phyloP scores from a whole-genome alignment of 768 basidiomycete species.

The Lyophyllum semitale region DNA sequence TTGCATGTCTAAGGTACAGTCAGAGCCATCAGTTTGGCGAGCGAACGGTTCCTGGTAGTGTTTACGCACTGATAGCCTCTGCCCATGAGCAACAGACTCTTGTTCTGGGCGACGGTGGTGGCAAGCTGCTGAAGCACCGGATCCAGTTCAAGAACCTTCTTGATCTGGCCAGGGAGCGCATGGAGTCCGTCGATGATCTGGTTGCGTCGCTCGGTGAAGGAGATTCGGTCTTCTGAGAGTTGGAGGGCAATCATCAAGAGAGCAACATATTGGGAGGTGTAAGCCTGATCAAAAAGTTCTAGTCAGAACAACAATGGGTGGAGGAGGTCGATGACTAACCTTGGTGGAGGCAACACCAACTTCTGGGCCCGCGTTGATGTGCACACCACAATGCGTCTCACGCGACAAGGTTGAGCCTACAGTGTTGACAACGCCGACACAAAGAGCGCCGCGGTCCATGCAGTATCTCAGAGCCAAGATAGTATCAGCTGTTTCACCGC shows the following conservation, averaged over 20 bases:
- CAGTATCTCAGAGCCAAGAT: conserved; percentile 97
- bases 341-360: conserved; percentile 99
- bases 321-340: conserved; percentile 39
- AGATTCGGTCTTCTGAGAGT: conserved; percentile 95
- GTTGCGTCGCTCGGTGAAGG: conserved; percentile 85
- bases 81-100: conserved; percentile 94
- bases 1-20: conserved; percentile 66
- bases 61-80: conserved; percentile 87
- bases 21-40: conserved; percentile 5
- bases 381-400: conserved; percentile 98
- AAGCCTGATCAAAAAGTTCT: conserved; percentile 57
- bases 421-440: conserved; percentile 97
- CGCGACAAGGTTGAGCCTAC: conserved; percentile 98
- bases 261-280: conserved; percentile 98
- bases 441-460: conserved; percentile 93
- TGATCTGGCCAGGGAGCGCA: conserved; percentile 87
- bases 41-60: conserved; percentile 2
- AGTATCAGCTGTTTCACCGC: conserved; percentile 98
- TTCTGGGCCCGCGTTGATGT: conserved; percentile 99
- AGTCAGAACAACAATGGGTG: not conserved
- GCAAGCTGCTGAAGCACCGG: conserved; percentile 78
- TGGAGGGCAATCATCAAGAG: conserved; percentile 98
- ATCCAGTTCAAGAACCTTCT: conserved; percentile 82
- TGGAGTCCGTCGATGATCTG: conserved; percentile 94
- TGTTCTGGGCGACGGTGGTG: conserved; percentile 75